Base-by-base conservation (phyloP, 345 rosid genomes). In the Eucalyptus pumila region DNA sequence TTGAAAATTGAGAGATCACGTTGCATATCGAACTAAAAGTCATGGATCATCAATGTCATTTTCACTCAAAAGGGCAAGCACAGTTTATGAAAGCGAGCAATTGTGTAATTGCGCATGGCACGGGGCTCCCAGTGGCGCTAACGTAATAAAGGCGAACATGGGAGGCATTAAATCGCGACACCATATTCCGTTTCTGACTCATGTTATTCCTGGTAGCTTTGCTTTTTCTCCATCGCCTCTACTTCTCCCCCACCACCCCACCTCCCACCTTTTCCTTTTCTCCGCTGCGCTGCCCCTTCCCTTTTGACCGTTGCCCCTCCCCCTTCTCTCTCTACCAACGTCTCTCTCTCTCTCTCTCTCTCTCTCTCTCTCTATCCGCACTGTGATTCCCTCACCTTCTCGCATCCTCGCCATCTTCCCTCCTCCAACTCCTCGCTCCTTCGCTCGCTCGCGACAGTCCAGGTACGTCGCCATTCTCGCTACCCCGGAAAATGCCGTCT, bases 301-400 rank as follows among this genome's bases (percentile, higher is more conserved):
- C 76, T 91, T 95, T 94, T 90, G 95, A 95, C 97, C 97, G 96
- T 95, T 95, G 94, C 96, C 89, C 92, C 87, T 37, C 88, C 27
- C 85, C 37, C 47, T 67, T 88, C 93, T 88, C 83, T 76, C 83
- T 76, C 27, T 40, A 11, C 83, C 92, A 89, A 90, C 93, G 92
- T 91, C 92, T 93, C 91, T 92, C 93, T 90, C 80, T 91, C 85
- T 85, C 81, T 87, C 90, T 90, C 89, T 60, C n/a, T n/a, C 87
- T 67, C 86, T 72, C 58, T 65, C 87, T 44, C 80, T 87, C 86
- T 47, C 90, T 14, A 14, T 86, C 12, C 34, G 45, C 83, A 76
- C 47, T 37, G 85, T 40, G 85, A 76, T 76, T 40, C 30, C 42
- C 47, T 76, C 83, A 6, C 83, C 83, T 21, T 76, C 85, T 40